Percentiles rank a stretch among this genome's conserved stretches.
phyloP scores from a whole-genome alignment of 108 stramenopile genomes.

The Chaetoceros tenuissimus region DNA sequence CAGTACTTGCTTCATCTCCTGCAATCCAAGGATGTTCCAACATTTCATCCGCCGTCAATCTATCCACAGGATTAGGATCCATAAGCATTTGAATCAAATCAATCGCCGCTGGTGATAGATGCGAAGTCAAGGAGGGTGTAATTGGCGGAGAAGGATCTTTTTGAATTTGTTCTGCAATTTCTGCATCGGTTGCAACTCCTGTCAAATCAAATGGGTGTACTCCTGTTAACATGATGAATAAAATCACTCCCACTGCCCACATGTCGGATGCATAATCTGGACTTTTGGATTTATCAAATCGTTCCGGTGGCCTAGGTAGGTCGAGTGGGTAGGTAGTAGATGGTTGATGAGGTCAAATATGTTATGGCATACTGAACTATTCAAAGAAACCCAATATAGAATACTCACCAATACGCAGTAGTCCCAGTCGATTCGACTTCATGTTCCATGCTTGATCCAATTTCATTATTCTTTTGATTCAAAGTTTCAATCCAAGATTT shows the following conservation, averaged over 20 bases:
- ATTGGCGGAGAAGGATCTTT: constrained; percentile 31
- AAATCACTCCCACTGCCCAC: constrained; percentile 74
- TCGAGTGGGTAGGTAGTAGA: too few species aligned
- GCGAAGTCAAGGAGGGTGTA: constrained; percentile 14
- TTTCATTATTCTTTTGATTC: background rate
- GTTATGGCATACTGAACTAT: too few species aligned
- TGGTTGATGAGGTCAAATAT: too few species aligned
- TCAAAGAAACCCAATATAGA: too few species aligned
- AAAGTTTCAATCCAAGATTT: background rate
- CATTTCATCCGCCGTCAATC: constrained; percentile 56
- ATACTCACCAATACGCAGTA: constrained; percentile 77
- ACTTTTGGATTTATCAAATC: constrained; percentile 19
- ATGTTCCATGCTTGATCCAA: constrained; percentile 3
- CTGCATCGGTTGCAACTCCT: constrained; percentile 50
- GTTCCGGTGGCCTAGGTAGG: constrained; percentile 78
- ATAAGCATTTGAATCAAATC: constrained; percentile 41
- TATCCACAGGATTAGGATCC: constrained; percentile 36
- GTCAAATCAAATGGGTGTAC: constrained; percentile 72
- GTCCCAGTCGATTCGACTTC: constrained; percentile 37
- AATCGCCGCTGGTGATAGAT: constrained; percentile 49
- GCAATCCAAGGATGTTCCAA: constrained; percentile 57
- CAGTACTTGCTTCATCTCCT: constrained; percentile 64
- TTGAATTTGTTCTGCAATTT: constrained; percentile 45
- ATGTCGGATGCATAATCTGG: constrained; percentile 37
- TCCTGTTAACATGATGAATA: constrained; percentile 82